phyloP scores from a whole-genome alignment of 2,329 filamentous ascomycete genomes.

The Xylariaceae sp. region DNA sequence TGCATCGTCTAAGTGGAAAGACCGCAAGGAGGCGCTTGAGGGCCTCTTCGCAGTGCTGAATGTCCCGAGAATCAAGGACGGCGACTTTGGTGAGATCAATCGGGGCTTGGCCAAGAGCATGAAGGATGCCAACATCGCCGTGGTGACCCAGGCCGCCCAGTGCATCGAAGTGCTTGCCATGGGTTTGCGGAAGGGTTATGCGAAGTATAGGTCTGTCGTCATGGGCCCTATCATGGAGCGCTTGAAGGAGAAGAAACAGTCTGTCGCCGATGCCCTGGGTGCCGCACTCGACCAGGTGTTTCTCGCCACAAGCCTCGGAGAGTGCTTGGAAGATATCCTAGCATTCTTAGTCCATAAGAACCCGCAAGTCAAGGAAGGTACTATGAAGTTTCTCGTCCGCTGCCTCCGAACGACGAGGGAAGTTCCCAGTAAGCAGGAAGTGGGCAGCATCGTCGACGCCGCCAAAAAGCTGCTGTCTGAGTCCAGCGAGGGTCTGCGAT shows the following conservation, averaged over 20 bases:
- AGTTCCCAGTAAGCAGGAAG: constrained; percentile 78
- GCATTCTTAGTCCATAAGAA: constrained; percentile 90
- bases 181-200: constrained; percentile 72
- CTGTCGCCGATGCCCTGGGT: constrained; percentile 81
- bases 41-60: constrained; percentile 71
- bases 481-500: constrained; percentile 76
- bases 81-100: constrained; percentile 77
- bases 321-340: constrained; percentile 86
- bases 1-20: constrained; percentile 94
- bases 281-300: constrained; percentile 72
- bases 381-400: constrained; percentile 86
- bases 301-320: constrained; percentile 62
- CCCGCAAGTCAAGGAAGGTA: constrained; percentile 93
- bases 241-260: constrained; percentile 92
- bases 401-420: constrained; percentile 77
- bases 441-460: constrained; percentile 77
- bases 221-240: constrained; percentile 91
- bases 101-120: constrained; percentile 87
- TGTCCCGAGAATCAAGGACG: constrained; percentile 87
- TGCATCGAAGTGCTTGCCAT: constrained; percentile 87
- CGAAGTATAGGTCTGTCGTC: constrained; percentile 72
- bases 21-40: constrained; percentile 90
- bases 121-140: constrained; percentile 97
- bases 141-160: constrained; percentile 87
- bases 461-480: constrained; percentile 87